Percentiles rank a stretch among this genome's conserved stretches.
Evolutionary conservation across 495 filamentous ascomycete genomes (phyloP).

Genomic region (Xylaria grammica): DNA sequence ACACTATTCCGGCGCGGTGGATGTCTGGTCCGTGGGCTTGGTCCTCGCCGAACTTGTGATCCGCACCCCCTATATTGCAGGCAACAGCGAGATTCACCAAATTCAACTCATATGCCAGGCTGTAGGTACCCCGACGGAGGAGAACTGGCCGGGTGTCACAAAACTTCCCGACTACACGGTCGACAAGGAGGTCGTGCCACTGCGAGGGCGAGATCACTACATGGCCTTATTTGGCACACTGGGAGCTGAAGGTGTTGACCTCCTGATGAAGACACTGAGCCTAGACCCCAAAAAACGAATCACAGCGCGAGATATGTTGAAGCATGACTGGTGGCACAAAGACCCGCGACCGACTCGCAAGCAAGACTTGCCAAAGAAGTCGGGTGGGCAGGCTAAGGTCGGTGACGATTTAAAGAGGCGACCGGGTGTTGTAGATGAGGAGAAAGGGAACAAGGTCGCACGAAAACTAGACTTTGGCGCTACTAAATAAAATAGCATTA

Average conservation of each 20-base stretch:
- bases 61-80: conserved; percentile 77
- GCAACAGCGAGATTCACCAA: conserved; percentile 73
- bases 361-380: conserved; percentile 73
- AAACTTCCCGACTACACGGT: conserved; percentile 77
- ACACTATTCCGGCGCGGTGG: conserved; percentile 88
- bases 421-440: conserved; percentile 73
- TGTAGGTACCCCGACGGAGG: conserved; percentile 90
- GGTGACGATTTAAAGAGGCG: conserved; percentile 82
- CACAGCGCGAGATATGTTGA: conserved; percentile 74
- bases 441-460: conserved; percentile 72
- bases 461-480: conserved; percentile 84
- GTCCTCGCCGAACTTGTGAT: conserved; percentile 93
- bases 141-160: conserved; percentile 93
- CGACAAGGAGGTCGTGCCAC: conserved; percentile 62
- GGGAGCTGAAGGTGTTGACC: conserved; percentile 80
- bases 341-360: conserved; percentile 86
- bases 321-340: conserved; percentile 84
- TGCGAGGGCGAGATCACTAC: conserved; percentile 72
- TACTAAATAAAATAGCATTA: conserved; percentile 48
- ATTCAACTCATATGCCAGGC: conserved; percentile 79
- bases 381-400: conserved; percentile 73
- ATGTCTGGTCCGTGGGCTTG: conserved; percentile 92
- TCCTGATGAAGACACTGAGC: conserved; percentile 82
- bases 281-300: conserved; percentile 85
- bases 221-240: conserved; percentile 73